phyloP scores from a whole-genome alignment of 768 basidiomycete genomes.

The Nidularia pulvinata region DNA sequence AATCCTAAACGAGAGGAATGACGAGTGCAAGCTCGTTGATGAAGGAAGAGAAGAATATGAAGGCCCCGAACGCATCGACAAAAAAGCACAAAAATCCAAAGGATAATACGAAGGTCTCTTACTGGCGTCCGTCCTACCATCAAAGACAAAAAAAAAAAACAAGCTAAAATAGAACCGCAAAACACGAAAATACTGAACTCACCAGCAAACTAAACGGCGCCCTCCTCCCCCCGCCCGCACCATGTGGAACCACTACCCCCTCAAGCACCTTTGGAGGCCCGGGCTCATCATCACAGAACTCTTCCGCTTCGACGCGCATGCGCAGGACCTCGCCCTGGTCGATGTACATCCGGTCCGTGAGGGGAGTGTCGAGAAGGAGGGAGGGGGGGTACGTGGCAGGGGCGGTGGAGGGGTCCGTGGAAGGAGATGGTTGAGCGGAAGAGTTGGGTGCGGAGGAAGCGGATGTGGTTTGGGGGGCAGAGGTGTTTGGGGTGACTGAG shows the following conservation, averaged over 20 bases:
- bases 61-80: too few relatives aligned
- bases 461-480: background rate
- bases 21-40: too few relatives aligned
- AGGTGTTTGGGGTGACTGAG: background rate
- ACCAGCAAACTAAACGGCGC: background rate
- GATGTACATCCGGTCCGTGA: constrained; percentile 75
- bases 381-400: background rate
- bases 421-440: background rate
- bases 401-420: background rate
- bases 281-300: constrained; percentile 86
- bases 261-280: constrained; percentile 51
- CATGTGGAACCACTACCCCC: background rate
- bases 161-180: too few relatives aligned
- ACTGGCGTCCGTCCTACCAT: too few relatives aligned
- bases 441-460: background rate
- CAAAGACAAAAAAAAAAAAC: too few relatives aligned
- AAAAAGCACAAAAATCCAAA: too few relatives aligned
- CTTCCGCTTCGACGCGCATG: constrained; percentile 77
- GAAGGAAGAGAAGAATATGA: too few relatives aligned
- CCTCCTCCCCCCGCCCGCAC: background rate
- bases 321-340: constrained; percentile 77
- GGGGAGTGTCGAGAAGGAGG: constrained; percentile 63
- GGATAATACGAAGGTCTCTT: too few relatives aligned
- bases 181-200: background rate
- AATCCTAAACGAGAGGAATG: too few relatives aligned